phyloP scores from a whole-genome alignment of 805 yeast genomes.

The Jamesozyma rosinii region DNA sequence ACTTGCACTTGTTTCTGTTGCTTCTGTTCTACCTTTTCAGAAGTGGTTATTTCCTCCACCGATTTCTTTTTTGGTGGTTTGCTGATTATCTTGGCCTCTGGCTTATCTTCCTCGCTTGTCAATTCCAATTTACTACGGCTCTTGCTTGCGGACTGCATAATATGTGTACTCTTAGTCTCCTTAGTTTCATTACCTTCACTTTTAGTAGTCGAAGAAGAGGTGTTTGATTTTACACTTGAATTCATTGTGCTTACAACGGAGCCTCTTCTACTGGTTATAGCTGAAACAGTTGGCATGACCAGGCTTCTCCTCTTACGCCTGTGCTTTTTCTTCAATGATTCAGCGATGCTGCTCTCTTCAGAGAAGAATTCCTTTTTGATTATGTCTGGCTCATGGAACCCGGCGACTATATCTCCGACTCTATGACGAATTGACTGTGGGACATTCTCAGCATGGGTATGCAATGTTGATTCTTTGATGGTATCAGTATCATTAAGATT shows the following conservation, averaged over 20 bases:
- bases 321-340: background rate
- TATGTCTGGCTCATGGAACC: background rate
- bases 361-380: background rate
- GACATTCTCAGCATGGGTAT: constrained; percentile 1
- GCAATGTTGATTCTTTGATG: background rate
- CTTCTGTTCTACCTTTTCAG: background rate
- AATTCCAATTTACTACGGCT: background rate
- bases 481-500: background rate
- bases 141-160: background rate
- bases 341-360: background rate
- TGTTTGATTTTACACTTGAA: background rate
- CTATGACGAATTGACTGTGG: constrained; percentile 1
- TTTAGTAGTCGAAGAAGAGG: background rate
- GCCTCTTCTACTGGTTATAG: constrained; percentile 8
- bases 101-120: background rate
- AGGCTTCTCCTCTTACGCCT: background rate
- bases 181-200: background rate
- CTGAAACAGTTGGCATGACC: background rate
- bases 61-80: background rate
- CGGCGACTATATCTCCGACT: constrained; percentile 1
- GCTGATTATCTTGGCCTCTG: background rate
- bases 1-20: background rate
- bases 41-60: background rate
- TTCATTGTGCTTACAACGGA: constrained; percentile 2
- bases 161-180: background rate